phyloP scores from a whole-genome alignment of 345 rosid genomes.

The Ricinus communis region DNA sequence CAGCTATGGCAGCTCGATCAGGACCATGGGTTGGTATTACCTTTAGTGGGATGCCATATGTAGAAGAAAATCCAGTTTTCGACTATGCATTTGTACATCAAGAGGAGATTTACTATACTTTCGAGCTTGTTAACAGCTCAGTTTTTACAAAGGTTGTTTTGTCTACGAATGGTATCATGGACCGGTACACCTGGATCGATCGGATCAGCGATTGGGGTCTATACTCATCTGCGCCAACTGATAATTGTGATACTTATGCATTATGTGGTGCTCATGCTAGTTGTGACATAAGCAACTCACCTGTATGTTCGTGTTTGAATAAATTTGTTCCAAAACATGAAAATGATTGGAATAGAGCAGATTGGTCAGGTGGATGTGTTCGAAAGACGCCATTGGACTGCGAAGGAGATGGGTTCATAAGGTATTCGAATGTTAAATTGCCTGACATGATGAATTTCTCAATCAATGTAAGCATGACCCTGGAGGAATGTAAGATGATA shows the following conservation, averaged over 20 bases:
- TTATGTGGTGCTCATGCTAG: constrained; percentile 21
- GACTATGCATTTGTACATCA: not conserved
- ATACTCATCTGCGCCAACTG: not conserved
- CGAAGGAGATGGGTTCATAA: constrained; percentile 5
- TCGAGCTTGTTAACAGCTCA: not conserved
- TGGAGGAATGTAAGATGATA: constrained; percentile 10
- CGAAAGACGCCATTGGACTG: constrained; percentile 14
- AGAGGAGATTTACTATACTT: not conserved
- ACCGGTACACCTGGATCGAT: constrained; percentile 13
- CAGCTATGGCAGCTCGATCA: not conserved
- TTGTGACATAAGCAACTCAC: not conserved
- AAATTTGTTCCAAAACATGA: constrained; percentile 13
- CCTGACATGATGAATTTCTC: constrained; percentile 11
- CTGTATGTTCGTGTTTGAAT: constrained; percentile 20
- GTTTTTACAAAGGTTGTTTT: not conserved
- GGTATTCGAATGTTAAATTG: constrained; percentile 2
- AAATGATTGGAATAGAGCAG: constrained; percentile 1
- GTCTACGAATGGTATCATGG: not conserved
- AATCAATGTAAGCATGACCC: constrained; percentile 7
- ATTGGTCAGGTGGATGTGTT: constrained; percentile 24
- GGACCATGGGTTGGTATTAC: constrained; percentile 27
- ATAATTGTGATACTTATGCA: constrained; percentile 17
- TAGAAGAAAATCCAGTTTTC: not conserved
- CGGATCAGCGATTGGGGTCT: not conserved
- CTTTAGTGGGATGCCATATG: not conserved